A percentile compares a stretch with the other conserved stretches of the same genome.
Conservation (phyloP, 1,284 basidiomycete genomes). For the Apiotrichum siamense region DNA sequence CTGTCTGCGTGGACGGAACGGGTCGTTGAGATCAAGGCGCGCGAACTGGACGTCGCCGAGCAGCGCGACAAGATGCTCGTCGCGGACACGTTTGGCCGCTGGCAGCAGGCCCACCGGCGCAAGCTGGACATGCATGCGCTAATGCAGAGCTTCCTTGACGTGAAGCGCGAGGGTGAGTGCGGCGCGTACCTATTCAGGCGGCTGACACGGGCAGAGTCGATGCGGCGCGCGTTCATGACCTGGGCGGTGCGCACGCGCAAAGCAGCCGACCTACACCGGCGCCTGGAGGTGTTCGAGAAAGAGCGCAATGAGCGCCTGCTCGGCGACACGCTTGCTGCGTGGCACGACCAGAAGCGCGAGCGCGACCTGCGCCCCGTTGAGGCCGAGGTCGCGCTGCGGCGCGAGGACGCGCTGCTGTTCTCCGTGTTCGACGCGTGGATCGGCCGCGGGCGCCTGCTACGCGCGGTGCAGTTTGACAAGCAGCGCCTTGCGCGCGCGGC, state of each 20-base stretch:
- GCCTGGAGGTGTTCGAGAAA: slow-evolving; percentile 13
- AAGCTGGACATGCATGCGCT: slow-evolving; percentile 18
- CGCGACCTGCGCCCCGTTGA: slow-evolving; percentile 25
- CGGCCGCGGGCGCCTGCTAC: slow-evolving; percentile 24
- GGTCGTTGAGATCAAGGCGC: slow-evolving; percentile 38
- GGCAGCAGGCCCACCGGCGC: slow-evolving; percentile 9
- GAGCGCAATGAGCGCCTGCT: slow-evolving; percentile 23
- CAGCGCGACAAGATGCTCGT: slow-evolving; percentile 18
- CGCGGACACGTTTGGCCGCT: slow-evolving; percentile 19
- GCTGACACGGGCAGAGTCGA: slow-evolving; percentile 20
- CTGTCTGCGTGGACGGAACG: slow-evolving; percentile 32
- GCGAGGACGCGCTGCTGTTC: slow-evolving; percentile 40
- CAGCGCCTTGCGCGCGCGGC: slow-evolving; percentile 10
- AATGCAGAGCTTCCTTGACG: slow-evolving; percentile 23
- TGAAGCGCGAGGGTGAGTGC: slow-evolving; percentile 24
- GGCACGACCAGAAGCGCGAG: slow-evolving; percentile 29
- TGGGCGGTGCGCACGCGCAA: slow-evolving; percentile 18
- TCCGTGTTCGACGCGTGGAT: slow-evolving; percentile 40
- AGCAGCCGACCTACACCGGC: slow-evolving; percentile 13
- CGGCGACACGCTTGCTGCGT: slow-evolving; percentile 21
- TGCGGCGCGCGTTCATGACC: slow-evolving; percentile 19
- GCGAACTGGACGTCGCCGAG: slow-evolving; percentile 31
- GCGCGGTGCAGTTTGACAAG: slow-evolving; percentile 13
- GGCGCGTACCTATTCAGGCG: background rate
- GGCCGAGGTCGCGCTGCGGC: slow-evolving; percentile 28